Conservation (phyloP, 441 rosid species). For the Lepidium campestre region DNA sequence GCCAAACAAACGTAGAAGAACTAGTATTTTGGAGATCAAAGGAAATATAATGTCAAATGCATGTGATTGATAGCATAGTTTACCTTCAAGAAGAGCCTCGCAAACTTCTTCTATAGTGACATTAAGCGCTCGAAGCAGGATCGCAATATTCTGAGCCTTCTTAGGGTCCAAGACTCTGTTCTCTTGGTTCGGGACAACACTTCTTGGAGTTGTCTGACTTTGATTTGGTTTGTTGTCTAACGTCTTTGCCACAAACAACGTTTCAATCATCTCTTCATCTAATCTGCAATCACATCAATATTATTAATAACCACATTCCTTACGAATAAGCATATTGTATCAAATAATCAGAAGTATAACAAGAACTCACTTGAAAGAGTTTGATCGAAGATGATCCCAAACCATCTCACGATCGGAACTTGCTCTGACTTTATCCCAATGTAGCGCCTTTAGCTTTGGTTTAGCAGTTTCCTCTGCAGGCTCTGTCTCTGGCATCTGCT, state of each 20-base stretch:
- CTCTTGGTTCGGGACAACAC: constrained; percentile 57
- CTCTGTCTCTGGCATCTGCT: constrained; percentile 44
- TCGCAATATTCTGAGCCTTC: constrained; percentile 89
- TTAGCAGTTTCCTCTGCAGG: constrained; percentile 51
- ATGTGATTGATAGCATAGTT: not conserved
- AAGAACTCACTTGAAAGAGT: constrained; percentile 79
- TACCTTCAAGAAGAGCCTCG: constrained; percentile 95
- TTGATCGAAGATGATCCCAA: constrained; percentile 95
- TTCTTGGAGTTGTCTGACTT: constrained; percentile 47
- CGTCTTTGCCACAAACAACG: constrained; percentile 75
- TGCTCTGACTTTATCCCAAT: constrained; percentile 99
- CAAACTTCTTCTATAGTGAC: constrained; percentile 95
- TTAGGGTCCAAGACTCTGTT: constrained; percentile 86
- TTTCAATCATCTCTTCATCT: constrained; percentile 97
- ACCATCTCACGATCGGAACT: constrained; percentile 99
- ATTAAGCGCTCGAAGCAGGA: constrained; percentile 71
- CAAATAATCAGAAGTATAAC: not conserved
- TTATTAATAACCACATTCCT: not conserved
- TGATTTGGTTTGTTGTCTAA: constrained; percentile 47
- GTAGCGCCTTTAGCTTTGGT: constrained; percentile 87
- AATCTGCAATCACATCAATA: constrained; percentile 50
- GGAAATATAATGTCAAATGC: not conserved
- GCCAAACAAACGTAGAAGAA: not conserved
- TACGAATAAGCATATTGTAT: not conserved
- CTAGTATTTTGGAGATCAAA: not conserved